Evolutionary conservation across 345 rosid species (phyloP), one percentile per base, ranked within the genome.

Genomic region (Eucalyptus curtisii): DNA sequence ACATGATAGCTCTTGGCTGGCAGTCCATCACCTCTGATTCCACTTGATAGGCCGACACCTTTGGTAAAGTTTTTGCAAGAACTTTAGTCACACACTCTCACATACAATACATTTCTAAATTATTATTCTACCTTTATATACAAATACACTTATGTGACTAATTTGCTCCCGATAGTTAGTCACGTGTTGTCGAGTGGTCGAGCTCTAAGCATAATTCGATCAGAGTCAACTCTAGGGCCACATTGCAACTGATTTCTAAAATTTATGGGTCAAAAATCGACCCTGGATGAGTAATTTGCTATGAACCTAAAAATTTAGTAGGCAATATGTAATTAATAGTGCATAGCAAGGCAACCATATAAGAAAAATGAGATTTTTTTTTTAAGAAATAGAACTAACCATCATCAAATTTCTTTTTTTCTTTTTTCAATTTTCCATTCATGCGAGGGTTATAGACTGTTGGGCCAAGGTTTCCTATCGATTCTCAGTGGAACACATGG

Each of bases 101-200:
- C n/a, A n/a, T n/a, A n/a, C n/a, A 9, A 37, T 37, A 10, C 40
- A 71, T 71, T 17, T 33, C 7, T 68, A 1, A 66, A 15, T 8
- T 68, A 33, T 31, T 68, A 16, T 16, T 31, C 42, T 5, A 16
- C 24, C 17, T 68, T 8, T 31, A 16, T 30, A 61, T 13, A 61
- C n/a, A 13, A 13, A 13, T 61, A 61, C 8, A 61, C 68, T 68
- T 33, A 68, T 33, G 22, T 16, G 80, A 33, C 2, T 1, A 8
- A 31, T 8, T 68, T 16, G 13, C 24, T 5, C 7, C 10, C 44
- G 2, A 5, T 8, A 1, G 6, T 68, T 0, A 68, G 7, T 31
- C 11, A 8, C 2, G 7, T 17, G 80, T 3, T 8, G 7, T 31
- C 3, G 3, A 5, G 42, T 9, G 44, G 24, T 5, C 6, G 4